Percentiles rank a stretch among this genome's conserved stretches.
phyloP scores from a whole-genome alignment of 192 early-diverging fungal species.

The Phlyctochytrium bullatum region DNA sequence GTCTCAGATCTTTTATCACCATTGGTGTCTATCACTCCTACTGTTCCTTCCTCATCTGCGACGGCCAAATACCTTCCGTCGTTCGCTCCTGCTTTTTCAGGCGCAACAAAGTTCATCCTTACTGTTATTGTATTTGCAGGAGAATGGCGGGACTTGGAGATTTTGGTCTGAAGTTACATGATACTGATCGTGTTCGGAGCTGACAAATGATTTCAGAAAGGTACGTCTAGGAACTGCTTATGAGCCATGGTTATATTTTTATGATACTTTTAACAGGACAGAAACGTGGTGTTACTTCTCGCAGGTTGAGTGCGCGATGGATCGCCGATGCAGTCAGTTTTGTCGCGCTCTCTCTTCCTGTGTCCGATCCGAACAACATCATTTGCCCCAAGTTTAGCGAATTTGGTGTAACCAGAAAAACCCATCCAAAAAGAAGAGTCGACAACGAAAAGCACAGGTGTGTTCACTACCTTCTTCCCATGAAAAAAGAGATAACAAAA shows the following conservation, averaged over 20 bases:
- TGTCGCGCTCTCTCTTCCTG: background rate
- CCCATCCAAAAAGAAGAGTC: too few relatives aligned
- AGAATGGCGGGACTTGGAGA: slow-evolving; percentile 25
- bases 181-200: slow-evolving; percentile 27
- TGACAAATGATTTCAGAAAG: slow-evolving; percentile 17
- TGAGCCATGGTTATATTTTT: background rate
- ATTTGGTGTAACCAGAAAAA: too few relatives aligned
- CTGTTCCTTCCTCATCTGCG: slow-evolving; percentile 64
- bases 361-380: too few relatives aligned
- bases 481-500: slow-evolving; percentile 23
- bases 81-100: slow-evolving; percentile 35
- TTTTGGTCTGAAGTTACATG: background rate
- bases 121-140: slow-evolving; percentile 39
- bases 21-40: slow-evolving; percentile 59
- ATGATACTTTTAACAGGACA: background rate
- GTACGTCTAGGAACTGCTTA: background rate
- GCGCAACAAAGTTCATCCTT: slow-evolving; percentile 5
- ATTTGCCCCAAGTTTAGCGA: too few relatives aligned
- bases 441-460: too few relatives aligned
- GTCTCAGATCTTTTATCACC: slow-evolving; percentile 19
- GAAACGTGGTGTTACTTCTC: background rate
- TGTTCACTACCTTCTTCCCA: too few relatives aligned
- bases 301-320: background rate
- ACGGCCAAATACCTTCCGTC: slow-evolving; percentile 62
- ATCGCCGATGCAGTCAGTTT: background rate